Conservation (phyloP, 305 asterid genomes). For the Fraxinus xanthoxyloides region DNA sequence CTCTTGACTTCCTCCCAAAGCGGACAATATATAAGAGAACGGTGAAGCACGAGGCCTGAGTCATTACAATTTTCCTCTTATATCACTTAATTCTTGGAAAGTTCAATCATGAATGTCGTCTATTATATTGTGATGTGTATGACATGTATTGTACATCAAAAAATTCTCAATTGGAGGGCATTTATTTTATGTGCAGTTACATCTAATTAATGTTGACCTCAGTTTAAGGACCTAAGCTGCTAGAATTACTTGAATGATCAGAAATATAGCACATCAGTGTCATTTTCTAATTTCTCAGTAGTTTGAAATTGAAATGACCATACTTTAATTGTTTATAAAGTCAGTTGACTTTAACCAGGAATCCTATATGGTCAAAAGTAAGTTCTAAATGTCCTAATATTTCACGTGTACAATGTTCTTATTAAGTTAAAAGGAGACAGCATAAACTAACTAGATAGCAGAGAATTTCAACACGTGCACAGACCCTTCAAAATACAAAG, state of each 20-base stretch:
- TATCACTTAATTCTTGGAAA: neutral
- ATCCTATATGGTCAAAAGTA: neutral
- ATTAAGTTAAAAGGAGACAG: neutral
- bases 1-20: too few relatives aligned
- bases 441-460: neutral
- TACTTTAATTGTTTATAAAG: neutral
- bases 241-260: neutral
- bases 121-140: neutral
- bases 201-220: neutral
- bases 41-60: too few relatives aligned
- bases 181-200: neutral
- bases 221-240: neutral
- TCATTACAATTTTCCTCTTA: neutral
- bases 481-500: neutral
- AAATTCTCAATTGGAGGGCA: neutral
- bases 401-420: neutral
- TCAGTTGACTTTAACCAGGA: too few relatives aligned
- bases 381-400: neutral
- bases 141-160: neutral
- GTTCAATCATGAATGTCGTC: neutral
- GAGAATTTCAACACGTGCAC: neutral
- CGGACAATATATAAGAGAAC: too few relatives aligned
- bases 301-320: neutral
- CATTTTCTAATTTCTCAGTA: neutral
- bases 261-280: neutral